Evolutionary conservation across 176 grass and related monocot genomes (phyloP), one percentile per base, ranked within the genome.

Genomic region (Neostapfia colusana): DNA sequence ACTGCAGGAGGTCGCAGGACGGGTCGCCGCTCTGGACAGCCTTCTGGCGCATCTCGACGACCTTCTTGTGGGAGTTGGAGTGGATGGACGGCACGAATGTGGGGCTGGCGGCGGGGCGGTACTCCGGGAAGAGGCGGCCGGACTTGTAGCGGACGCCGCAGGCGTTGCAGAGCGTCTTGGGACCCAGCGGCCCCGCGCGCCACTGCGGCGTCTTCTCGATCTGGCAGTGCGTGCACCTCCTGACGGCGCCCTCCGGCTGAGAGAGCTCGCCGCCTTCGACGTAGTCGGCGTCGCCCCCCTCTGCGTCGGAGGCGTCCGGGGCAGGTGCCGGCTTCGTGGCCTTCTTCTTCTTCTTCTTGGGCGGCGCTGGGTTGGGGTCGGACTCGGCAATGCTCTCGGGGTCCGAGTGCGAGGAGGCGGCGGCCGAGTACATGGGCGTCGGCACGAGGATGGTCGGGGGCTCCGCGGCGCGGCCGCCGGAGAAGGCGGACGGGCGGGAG

Each of bases 61-160:
- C 95, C 85, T 94, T 98, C 89, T 94, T 98, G 81, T 98, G 95
- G 10, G 95, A 98, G 66, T 99, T 99, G 74, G 95, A 99, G 56
- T 99, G 95, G 74, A 99, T 69, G 54, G 77, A 8, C 6, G 95
- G 85, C 68, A 99, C 85, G 69, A 99, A 99, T 48, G 91, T 99
- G 61, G 95, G 95, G 87, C 95, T 99, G 44, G 91, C 91, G 17
- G 95, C 95, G 0, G 95, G 95, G 28, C 95, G 95, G 74, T 99
- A 99, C 80, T 99, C 95, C 4, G 95, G 95, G 84, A 95, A 99
- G 36, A 99, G 95, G 36, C 95, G 89, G 26, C 95, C 95, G 25
- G 95, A 94, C 88, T 94, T 98, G 67, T 98, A 98, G 39, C 95
- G 84, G 18, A 98, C 95, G 76, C 95, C 95, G 67, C 95, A 98